Percentiles rank a stretch among this genome's conserved stretches.
phyloP scores from a whole-genome alignment of 2,329 filamentous ascomycete species.

The Calonectria henricotiae region DNA sequence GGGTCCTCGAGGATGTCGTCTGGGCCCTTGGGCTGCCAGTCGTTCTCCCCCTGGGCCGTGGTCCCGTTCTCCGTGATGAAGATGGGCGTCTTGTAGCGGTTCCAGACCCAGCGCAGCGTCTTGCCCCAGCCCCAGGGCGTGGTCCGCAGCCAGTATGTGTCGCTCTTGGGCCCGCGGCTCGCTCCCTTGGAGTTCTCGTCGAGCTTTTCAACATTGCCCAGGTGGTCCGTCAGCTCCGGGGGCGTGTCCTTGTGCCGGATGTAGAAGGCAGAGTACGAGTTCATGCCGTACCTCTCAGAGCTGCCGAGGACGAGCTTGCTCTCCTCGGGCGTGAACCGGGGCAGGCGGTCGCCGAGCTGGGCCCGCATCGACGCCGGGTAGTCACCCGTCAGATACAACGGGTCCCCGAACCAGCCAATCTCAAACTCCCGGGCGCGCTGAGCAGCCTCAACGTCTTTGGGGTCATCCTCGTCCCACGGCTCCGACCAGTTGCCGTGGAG shows the following conservation, averaged over 20 bases:
- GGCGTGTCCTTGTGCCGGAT: constrained; percentile 56
- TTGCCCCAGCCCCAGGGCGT: constrained; percentile 60
- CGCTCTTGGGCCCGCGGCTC: constrained; percentile 57
- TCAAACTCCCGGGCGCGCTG: constrained; percentile 62
- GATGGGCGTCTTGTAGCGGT: constrained; percentile 60
- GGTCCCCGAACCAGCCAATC: constrained; percentile 62
- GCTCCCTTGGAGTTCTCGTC: constrained; percentile 57
- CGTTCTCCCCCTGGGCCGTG: constrained; percentile 60
- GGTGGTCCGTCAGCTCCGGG: constrained; percentile 59
- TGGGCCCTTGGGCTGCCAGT: constrained; percentile 52
- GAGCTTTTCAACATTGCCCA: constrained; percentile 59
- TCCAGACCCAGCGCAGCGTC: constrained; percentile 61
- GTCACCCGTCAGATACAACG: constrained; percentile 58
- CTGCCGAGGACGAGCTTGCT: constrained; percentile 59
- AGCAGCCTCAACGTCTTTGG: constrained; percentile 58
- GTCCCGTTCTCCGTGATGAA: constrained; percentile 64
- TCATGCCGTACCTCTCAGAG: constrained; percentile 62
- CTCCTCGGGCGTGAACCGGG: constrained; percentile 60
- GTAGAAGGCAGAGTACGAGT: constrained; percentile 62
- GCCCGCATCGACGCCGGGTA: constrained; percentile 61
- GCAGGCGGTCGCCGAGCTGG: constrained; percentile 59
- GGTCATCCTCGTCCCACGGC: constrained; percentile 59
- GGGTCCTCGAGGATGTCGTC: constrained; percentile 59
- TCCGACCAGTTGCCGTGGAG: constrained; percentile 63
- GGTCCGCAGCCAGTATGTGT: constrained; percentile 60